A percentile compares a stretch with the other conserved stretches of the same genome.
Conservation (phyloP, 441 rosid species). For the Pelargonium citronellum region DNA sequence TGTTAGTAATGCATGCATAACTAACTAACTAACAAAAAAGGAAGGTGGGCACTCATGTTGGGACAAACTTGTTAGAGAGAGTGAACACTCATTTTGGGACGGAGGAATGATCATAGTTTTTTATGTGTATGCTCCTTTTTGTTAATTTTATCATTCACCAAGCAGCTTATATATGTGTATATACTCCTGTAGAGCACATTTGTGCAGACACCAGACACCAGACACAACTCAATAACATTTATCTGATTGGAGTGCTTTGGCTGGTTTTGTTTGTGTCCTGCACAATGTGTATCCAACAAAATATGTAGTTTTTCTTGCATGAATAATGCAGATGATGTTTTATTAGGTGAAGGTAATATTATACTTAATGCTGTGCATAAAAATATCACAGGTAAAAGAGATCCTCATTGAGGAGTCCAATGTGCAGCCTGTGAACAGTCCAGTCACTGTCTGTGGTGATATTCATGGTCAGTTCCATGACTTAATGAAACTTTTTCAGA, state of each 20-base stretch:
- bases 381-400: conserved; percentile 72
- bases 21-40: too few species aligned
- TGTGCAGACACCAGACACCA: not conserved
- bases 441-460: conserved; percentile 97
- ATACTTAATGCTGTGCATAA: not conserved
- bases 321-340: not conserved
- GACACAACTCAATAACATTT: not conserved
- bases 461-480: conserved; percentile 99
- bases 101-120: not conserved
- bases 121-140: not conserved
- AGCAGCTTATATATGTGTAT: not conserved
- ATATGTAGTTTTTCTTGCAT: not conserved
- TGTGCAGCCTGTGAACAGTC: conserved; percentile 99
- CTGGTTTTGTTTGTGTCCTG: not conserved
- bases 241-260: not conserved
- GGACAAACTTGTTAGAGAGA: too few species aligned
- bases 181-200: not conserved
- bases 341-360: not conserved
- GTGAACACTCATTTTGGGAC: too few species aligned
- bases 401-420: conserved; percentile 95
- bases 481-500: conserved; percentile 95
- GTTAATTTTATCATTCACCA: too few species aligned
- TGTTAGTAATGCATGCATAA: too few species aligned
- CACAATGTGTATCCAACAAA: not conserved
- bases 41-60: too few species aligned